Percentiles rank a stretch among this genome's conserved stretches.
These are phyloP conservation scores for Agaricus blazei DNA, from an alignment of 768 basidiomycete genomes.

Conservation along the genomic window DNA sequence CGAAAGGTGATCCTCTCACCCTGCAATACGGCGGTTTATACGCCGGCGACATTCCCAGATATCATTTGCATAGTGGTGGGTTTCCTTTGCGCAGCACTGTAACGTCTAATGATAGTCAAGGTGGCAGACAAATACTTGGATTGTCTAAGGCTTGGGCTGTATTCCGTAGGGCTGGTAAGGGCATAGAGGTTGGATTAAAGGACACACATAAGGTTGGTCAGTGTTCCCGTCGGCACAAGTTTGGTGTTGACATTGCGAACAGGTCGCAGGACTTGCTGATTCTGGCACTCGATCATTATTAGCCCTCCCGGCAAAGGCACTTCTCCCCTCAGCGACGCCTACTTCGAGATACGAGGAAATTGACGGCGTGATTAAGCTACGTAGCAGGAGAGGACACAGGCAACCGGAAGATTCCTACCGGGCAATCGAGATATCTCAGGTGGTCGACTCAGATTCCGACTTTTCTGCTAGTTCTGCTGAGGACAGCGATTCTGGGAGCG, in stretches of 20 bases:
- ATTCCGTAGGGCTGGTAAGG: constrained; percentile 38
- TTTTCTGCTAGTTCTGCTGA: constrained; percentile 25
- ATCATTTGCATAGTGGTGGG: constrained; percentile 56
- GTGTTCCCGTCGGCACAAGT: neutral
- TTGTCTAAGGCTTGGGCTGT: constrained; percentile 46
- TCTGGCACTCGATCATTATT: constrained; percentile 50
- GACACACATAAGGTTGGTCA: constrained; percentile 36
- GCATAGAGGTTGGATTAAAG: constrained; percentile 51
- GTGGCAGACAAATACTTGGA: constrained; percentile 61
- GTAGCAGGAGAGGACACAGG: constrained; percentile 30
- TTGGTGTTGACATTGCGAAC: constrained; percentile 3
- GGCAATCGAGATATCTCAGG: constrained; percentile 33
- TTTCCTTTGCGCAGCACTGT: constrained; percentile 12
- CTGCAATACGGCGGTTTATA: constrained; percentile 64
- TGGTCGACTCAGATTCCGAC: constrained; percentile 26
- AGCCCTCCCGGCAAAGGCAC: constrained; percentile 39
- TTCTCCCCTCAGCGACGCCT: constrained; percentile 29
- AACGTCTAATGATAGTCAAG: constrained; percentile 50
- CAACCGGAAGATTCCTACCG: constrained; percentile 41
- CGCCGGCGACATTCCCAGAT: constrained; percentile 61
- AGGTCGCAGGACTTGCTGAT: constrained; percentile 56
- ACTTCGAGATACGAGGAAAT: constrained; percentile 50
- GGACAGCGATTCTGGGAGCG: constrained; percentile 30
- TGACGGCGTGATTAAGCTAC: constrained; percentile 63
- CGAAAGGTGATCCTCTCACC: constrained; percentile 61